Conservation (phyloP, 129 eudicot species). For the Escallonia rubra region DNA sequence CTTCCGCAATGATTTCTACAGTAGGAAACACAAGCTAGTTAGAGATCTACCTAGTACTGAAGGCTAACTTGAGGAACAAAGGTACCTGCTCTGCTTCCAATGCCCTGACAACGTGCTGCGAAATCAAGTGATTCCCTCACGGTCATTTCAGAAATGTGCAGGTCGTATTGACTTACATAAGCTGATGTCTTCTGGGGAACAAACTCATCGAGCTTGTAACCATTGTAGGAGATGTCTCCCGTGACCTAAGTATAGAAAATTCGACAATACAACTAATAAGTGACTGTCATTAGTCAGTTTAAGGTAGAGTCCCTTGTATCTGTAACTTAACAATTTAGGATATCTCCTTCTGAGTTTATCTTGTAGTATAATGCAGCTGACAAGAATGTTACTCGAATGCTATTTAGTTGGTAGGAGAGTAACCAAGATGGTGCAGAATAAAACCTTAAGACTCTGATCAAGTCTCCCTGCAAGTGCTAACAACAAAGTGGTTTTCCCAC, state of each 20-base stretch:
- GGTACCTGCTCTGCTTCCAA: constrained; percentile 21
- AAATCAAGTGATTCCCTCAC: constrained; percentile 18
- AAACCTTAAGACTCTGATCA: constrained; percentile 15
- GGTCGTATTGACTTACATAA: constrained; percentile 17
- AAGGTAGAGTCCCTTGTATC: neutral
- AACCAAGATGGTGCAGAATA: neutral
- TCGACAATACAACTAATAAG: no score
- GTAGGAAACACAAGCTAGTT: neutral
- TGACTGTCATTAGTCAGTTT: neutral
- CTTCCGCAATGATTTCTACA: constrained; percentile 12
- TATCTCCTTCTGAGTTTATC: neutral
- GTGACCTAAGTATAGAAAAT: neutral
- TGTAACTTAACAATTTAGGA: neutral
- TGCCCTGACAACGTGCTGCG: constrained; percentile 15
- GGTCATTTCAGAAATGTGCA: constrained; percentile 18
- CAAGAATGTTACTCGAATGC: neutral
- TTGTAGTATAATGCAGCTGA: no score
- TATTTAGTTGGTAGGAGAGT: neutral
- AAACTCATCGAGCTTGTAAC: constrained; percentile 18
- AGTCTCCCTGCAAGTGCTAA: constrained; percentile 21
- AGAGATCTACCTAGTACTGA: neutral
- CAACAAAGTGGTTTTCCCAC: constrained; percentile 7
- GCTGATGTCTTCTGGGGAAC: constrained; percentile 16
- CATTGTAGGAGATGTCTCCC: constrained; percentile 20
- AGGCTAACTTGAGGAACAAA: neutral